Evolutionary conservation across 169 alveolate species (phyloP).

Genomic region (Plasmodium knowlesi): DNA sequence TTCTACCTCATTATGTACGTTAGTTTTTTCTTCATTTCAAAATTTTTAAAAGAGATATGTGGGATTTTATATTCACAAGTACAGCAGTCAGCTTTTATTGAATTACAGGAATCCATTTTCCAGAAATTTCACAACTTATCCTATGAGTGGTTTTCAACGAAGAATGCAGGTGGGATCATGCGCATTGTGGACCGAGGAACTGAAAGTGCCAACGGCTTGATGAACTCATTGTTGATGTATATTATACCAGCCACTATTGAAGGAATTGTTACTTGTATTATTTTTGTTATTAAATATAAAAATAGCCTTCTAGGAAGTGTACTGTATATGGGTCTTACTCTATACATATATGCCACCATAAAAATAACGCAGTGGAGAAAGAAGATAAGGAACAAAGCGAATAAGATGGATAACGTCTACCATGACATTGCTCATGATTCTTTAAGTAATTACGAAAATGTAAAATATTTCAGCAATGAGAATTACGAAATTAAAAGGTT

Average conservation of each 20-base stretch:
- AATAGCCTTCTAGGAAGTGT: conserved; percentile 42
- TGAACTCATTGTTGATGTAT: conserved; percentile 58
- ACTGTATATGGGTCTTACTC: conserved; percentile 38
- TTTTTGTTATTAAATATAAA: conserved; percentile 59
- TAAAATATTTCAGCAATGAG: conserved; percentile 84
- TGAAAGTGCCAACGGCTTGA: conserved; percentile 56
- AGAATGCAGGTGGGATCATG: conserved; percentile 70
- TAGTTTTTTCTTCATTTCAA: conserved; percentile 23
- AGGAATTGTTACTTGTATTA: conserved; percentile 57
- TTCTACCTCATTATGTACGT: conserved; percentile 26
- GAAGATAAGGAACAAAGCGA: conserved; percentile 78
- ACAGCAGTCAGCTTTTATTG: conserved; percentile 67
- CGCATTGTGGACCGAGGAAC: conserved; percentile 71
- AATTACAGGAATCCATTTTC: conserved; percentile 50
- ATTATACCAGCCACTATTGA: conserved; percentile 68
- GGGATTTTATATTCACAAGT: conserved; percentile 64
- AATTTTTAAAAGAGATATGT: conserved; percentile 56
- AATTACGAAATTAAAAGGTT: conserved; percentile 77
- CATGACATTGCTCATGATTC: conserved; percentile 83
- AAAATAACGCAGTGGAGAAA: conserved; percentile 80
- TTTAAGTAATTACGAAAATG: conserved; percentile 83
- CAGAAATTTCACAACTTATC: conserved; percentile 58
- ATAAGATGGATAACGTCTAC: conserved; percentile 83
- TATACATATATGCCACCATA: conserved; percentile 75
- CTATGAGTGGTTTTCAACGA: conserved; percentile 67